Evolutionary conservation across 805 yeast species (phyloP).

Genomic region (Candida silvicultrix): DNA sequence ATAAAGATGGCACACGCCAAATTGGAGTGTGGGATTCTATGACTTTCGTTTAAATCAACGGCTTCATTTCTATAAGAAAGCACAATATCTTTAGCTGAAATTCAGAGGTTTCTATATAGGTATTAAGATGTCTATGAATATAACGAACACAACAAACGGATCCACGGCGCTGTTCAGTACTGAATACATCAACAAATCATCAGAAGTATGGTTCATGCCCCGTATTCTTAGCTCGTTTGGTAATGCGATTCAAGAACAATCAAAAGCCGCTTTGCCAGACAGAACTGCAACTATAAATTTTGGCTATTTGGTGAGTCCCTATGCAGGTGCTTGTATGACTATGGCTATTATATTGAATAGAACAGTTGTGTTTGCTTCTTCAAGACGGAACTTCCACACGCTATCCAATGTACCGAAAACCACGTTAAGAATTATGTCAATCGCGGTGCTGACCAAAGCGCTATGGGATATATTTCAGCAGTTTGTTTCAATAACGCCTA

Average conservation of each 20-base stretch:
- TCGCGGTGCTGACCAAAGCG: slow-evolving; percentile 16
- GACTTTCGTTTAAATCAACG: too few relatives aligned
- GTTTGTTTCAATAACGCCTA: background rate
- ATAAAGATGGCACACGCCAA: background rate
- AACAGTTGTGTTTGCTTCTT: slow-evolving; percentile 50
- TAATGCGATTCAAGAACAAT: slow-evolving; percentile 19
- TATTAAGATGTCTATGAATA: background rate
- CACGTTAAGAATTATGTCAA: slow-evolving; percentile 32
- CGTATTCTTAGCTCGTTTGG: slow-evolving; percentile 13
- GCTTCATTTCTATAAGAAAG: too few relatives aligned
- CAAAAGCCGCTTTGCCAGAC: slow-evolving; percentile 4
- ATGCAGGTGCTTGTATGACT: slow-evolving; percentile 46
- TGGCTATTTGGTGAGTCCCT: slow-evolving; percentile 42
- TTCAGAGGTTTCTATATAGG: too few relatives aligned
- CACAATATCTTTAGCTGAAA: too few relatives aligned
- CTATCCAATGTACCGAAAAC: slow-evolving; percentile 21
- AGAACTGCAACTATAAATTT: slow-evolving; percentile 9
- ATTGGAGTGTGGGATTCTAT: too few relatives aligned
- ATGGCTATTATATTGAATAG: slow-evolving; percentile 55
- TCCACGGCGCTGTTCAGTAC: background rate
- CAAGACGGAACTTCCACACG: slow-evolving; percentile 30
- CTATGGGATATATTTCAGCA: background rate
- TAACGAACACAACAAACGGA: background rate
- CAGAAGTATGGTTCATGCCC: background rate
- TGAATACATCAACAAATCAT: background rate